Evolutionary conservation across 305 asterid species (phyloP).

Genomic region (Fraxinus angustifolia): DNA sequence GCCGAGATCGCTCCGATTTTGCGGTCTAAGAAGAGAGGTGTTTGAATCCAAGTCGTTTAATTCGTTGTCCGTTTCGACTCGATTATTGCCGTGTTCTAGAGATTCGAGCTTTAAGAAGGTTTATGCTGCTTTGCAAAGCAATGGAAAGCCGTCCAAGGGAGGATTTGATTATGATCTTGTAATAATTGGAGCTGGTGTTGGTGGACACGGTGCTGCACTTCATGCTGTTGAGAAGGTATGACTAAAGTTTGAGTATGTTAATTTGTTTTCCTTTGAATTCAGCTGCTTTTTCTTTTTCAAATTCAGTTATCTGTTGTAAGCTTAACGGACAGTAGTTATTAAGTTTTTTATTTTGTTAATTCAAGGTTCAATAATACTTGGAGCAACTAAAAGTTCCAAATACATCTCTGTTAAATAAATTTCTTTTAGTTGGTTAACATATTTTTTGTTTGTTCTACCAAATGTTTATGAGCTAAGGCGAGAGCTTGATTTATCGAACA

Average conservation of each 20-base stretch:
- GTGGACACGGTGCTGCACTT: constrained; percentile 98
- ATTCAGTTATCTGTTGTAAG: neutral
- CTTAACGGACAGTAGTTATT: neutral
- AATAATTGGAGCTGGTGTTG: constrained; percentile 98
- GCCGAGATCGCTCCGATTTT: constrained; percentile 73
- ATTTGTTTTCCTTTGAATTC: neutral
- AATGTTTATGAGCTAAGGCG: neutral
- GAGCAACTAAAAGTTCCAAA: neutral
- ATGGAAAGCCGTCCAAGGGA: constrained; percentile 50
- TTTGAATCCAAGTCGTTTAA: constrained; percentile 33
- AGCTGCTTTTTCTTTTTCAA: neutral
- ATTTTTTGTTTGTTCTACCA: too few species aligned
- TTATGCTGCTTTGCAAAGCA: constrained; percentile 51
- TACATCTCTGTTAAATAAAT: neutral
- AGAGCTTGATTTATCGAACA: neutral
- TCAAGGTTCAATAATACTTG: neutral
- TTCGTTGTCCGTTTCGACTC: constrained; percentile 37
- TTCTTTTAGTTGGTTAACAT: neutral
- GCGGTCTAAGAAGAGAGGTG: constrained; percentile 79
- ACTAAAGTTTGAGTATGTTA: neutral
- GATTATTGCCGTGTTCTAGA: constrained; percentile 27
- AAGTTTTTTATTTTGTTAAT: neutral
- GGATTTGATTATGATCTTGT: constrained; percentile 85
- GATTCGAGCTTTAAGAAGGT: constrained; percentile 28
- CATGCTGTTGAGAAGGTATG: constrained; percentile 90